Evolutionary conservation across 352 stramenopile genomes (phyloP).

Genomic region (Thraustochytrium sp.): DNA sequence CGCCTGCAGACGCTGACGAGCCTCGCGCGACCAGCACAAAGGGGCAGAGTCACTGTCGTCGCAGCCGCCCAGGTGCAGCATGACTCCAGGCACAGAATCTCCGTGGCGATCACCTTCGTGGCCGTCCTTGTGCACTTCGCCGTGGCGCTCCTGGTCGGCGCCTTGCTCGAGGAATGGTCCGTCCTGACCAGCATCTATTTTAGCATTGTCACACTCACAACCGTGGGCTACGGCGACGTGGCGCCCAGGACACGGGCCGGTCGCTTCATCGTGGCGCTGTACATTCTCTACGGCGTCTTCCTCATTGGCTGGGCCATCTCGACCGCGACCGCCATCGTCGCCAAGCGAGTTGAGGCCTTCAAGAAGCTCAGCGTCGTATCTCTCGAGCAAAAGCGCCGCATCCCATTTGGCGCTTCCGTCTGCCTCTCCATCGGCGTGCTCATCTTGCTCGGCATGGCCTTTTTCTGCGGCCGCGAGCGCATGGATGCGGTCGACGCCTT

Average conservation of each 20-base stretch:
- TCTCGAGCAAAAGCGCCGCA: not conserved
- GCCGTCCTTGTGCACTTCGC: not conserved
- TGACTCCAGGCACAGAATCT: not conserved
- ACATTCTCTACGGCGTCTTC: not conserved
- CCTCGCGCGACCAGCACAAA: no score
- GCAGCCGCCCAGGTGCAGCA: no score
- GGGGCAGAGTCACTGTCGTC: not conserved
- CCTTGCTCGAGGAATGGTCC: not conserved
- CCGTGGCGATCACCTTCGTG: not conserved
- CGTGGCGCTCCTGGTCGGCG: not conserved
- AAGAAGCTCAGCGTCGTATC: not conserved
- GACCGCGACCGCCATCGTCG: not conserved
- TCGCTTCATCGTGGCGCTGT: not conserved
- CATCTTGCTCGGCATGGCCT: not conserved
- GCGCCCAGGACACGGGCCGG: not conserved
- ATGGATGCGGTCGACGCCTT: conserved; percentile 65
- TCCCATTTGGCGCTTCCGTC: not conserved
- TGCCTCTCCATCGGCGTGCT: not conserved
- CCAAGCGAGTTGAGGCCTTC: not conserved
- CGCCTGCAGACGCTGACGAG: no score
- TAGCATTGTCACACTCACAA: conserved; percentile 5
- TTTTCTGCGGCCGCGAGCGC: not conserved
- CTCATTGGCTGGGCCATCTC: conserved; percentile 15
- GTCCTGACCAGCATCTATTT: not conserved
- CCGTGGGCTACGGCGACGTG: conserved; percentile 25